phyloP scores from a whole-genome alignment of 208 protist species.

The Angomonas deanei region DNA sequence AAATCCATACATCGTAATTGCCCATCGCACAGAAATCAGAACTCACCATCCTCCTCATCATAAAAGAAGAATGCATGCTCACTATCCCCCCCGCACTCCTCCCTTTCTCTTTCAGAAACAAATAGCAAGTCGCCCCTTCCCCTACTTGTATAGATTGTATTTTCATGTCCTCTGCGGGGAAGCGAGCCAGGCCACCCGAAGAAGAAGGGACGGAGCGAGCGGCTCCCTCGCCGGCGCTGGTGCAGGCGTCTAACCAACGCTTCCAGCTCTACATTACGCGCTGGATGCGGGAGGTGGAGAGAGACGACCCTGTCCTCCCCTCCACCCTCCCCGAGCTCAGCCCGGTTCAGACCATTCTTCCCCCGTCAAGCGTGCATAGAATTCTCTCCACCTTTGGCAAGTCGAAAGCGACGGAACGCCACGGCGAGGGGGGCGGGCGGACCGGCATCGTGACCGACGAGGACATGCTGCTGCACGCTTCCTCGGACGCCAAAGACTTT shows the following conservation, averaged over 20 bases:
- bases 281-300: slow-evolving; percentile 14
- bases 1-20: no score
- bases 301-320: neutral
- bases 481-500: slow-evolving; percentile 44
- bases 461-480: slow-evolving; percentile 55
- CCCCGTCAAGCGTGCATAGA: neutral
- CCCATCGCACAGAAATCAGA: no score
- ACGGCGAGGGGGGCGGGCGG: neutral
- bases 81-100: neutral
- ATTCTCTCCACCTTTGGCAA: neutral
- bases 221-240: neutral
- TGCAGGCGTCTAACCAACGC: slow-evolving; percentile 8
- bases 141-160: neutral
- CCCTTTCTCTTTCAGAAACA: no score
- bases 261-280: slow-evolving; percentile 31
- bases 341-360: slow-evolving; percentile 7
- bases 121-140: no score
- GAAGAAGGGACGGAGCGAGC: neutral
- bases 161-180: neutral
- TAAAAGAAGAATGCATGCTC: no score
- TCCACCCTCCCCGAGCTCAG: slow-evolving; percentile 11
- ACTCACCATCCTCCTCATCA: no score
- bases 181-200: neutral
- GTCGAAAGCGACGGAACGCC: neutral
- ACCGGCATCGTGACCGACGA: slow-evolving; percentile 68